phyloP scores from a whole-genome alignment of 1,139 yeast species.

The Diutina rugosa region DNA sequence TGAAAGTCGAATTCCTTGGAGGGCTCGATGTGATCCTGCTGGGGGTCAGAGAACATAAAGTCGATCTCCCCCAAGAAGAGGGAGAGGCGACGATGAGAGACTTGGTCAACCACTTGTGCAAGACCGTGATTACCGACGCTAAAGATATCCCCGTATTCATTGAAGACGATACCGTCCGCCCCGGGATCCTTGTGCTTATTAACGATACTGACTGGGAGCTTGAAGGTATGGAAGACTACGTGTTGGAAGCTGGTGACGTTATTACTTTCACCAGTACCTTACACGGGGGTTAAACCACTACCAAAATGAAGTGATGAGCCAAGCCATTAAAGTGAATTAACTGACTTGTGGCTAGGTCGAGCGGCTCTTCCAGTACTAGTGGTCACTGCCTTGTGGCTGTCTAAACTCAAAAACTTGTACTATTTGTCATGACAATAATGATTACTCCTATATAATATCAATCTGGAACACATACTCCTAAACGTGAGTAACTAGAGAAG shows the following conservation, averaged over 20 bases:
- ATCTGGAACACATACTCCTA: constrained; percentile 20
- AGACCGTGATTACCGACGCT: constrained; percentile 42
- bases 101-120: constrained; percentile 42
- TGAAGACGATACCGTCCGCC: constrained; percentile 71
- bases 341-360: too few relatives aligned
- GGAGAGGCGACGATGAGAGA: constrained; percentile 41
- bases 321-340: too few relatives aligned
- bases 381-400: too few relatives aligned
- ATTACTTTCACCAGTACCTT: constrained; percentile 85
- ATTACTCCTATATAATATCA: neutral
- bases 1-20: constrained; percentile 25
- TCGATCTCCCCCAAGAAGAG: constrained; percentile 25
- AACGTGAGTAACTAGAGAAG: neutral
- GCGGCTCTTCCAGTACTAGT: neutral
- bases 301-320: neutral
- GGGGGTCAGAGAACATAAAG: constrained; percentile 34
- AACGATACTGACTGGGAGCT: constrained; percentile 97
- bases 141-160: constrained; percentile 64
- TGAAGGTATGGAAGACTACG: constrained; percentile 77
- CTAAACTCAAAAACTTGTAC: neutral
- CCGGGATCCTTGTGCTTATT: constrained; percentile 83
- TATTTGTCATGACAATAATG: too few relatives aligned
- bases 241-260: constrained; percentile 60
- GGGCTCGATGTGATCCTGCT: constrained; percentile 60
- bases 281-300: constrained; percentile 65